phyloP scores from a whole-genome alignment of 106 monocot species.

The Allium fistulosum region DNA sequence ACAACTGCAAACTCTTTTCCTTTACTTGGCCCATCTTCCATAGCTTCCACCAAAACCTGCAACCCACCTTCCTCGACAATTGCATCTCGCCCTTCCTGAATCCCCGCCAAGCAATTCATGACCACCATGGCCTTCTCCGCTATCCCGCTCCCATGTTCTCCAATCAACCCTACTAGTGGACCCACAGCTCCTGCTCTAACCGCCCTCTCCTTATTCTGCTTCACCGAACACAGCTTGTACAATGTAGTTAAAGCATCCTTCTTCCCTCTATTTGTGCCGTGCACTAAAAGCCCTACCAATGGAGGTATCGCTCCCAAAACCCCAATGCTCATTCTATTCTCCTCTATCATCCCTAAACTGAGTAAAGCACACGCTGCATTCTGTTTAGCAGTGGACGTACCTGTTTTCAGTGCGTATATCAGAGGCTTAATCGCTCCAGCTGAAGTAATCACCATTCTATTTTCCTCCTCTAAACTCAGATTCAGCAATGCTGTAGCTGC shows the following conservation, averaged over 20 bases:
- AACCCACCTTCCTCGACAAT: constrained; percentile 55
- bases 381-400: constrained; percentile 49
- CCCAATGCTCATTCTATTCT: constrained; percentile 44
- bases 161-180: constrained; percentile 37
- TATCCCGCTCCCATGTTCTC: constrained; percentile 28
- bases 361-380: constrained; percentile 70
- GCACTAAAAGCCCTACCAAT: constrained; percentile 40
- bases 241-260: constrained; percentile 72
- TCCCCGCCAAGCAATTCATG: constrained; percentile 40
- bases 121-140: constrained; percentile 66
- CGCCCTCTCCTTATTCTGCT: constrained; percentile 59
- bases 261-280: constrained; percentile 48
- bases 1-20: constrained; percentile 81
- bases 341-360: constrained; percentile 54
- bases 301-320: constrained; percentile 55
- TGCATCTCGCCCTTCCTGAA: constrained; percentile 32
- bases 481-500: constrained; percentile 72
- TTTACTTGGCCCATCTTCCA: constrained; percentile 60
- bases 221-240: constrained; percentile 39
- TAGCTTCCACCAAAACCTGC: constrained; percentile 64
- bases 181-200: constrained; percentile 48
- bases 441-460: constrained; percentile 38
- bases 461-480: constrained; percentile 52
- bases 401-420: constrained; percentile 46
- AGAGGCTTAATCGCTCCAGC: constrained; percentile 62